A percentile compares a stretch with the other conserved stretches of the same genome.
phyloP scores from a whole-genome alignment of 305 asterid genomes.

The Nicotiana rustica region DNA sequence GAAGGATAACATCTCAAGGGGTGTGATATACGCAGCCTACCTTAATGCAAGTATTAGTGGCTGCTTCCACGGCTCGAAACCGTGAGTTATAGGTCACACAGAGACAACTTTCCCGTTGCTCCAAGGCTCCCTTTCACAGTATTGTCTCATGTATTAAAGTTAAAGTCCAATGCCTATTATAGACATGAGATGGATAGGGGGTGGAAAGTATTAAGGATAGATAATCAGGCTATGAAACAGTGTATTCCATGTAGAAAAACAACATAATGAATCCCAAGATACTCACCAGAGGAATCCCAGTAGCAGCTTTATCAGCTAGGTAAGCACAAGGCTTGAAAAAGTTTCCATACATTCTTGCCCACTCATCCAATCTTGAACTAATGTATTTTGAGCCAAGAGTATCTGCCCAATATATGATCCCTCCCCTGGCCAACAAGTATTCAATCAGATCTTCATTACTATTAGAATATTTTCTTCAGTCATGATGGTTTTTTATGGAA shows the following conservation, averaged over 20 bases:
- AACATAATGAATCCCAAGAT: not conserved
- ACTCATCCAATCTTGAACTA: constrained; percentile 75
- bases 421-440: constrained; percentile 66
- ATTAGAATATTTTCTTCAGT: too few species aligned
- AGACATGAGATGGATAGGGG: not conserved
- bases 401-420: constrained; percentile 93
- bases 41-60: too few species aligned
- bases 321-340: constrained; percentile 90
- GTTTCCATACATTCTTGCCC: constrained; percentile 73
- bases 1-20: too few species aligned
- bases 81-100: too few species aligned
- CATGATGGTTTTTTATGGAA: not conserved
- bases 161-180: not conserved
- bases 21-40: too few species aligned
- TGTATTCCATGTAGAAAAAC: not conserved
- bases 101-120: too few species aligned
- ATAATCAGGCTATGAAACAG: not conserved
- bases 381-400: constrained; percentile 87
- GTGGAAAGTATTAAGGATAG: not conserved
- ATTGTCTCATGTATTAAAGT: too few species aligned
- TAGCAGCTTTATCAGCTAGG: constrained; percentile 79
- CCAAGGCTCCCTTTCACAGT: too few species aligned
- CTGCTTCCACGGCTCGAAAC: too few species aligned
- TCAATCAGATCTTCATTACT: not conserved
- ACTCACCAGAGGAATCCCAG: constrained; percentile 83